Evolutionary conservation across 192 early-diverging fungal genomes (phyloP).

Genomic region (Helicostylum pulchrum): DNA sequence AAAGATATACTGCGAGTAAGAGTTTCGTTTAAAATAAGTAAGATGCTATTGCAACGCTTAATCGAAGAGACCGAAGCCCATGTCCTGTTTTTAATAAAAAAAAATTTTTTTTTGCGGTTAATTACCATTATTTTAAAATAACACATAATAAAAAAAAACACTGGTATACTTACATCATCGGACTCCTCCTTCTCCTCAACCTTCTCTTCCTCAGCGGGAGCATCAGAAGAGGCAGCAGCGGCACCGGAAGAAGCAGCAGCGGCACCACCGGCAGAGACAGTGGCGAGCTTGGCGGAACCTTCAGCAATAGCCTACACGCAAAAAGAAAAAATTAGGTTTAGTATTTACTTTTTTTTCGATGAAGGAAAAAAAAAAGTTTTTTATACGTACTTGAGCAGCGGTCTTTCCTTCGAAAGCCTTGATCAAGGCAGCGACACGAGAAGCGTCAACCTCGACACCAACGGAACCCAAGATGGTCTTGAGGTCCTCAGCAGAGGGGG

Average conservation of each 20-base stretch:
- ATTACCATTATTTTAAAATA: neutral
- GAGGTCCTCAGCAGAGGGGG: conserved; percentile 76
- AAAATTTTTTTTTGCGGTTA: neutral
- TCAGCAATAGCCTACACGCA: conserved; percentile 76
- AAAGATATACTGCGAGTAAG: too few relatives aligned
- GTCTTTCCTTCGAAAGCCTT: conserved; percentile 84
- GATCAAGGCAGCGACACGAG: conserved; percentile 71
- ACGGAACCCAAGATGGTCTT: conserved; percentile 81
- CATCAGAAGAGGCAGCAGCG: conserved; percentile 64
- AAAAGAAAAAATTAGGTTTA: neutral
- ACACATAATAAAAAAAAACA: neutral
- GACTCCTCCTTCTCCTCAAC: conserved; percentile 90
- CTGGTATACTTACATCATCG: conserved; percentile 55
- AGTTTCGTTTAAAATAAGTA: too few relatives aligned
- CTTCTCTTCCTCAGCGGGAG: conserved; percentile 72
- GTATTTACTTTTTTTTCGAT: neutral
- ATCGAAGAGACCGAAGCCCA: conserved; percentile 97
- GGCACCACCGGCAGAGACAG: conserved; percentile 90
- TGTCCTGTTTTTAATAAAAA: conserved; percentile 46
- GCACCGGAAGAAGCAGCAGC: conserved; percentile 59
- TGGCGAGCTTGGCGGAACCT: conserved; percentile 86
- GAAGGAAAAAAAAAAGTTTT: neutral
- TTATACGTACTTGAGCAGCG: conserved; percentile 64
- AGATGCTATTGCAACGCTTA: conserved; percentile 46
- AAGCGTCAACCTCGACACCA: conserved; percentile 86